phyloP scores from a whole-genome alignment of 1,139 yeast species.

The Debaryomyces psychrophilus region DNA sequence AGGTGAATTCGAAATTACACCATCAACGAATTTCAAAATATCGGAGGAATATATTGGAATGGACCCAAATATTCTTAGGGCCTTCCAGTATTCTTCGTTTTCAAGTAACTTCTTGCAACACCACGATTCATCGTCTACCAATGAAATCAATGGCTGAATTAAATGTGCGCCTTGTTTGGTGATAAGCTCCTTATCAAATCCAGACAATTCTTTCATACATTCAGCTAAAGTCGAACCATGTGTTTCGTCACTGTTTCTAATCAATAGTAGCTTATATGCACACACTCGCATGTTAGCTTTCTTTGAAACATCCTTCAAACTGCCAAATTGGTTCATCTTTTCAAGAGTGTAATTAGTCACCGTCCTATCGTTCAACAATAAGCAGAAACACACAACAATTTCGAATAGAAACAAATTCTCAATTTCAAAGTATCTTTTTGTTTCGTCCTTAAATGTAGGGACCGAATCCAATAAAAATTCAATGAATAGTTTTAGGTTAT shows the following conservation, averaged over 20 bases:
- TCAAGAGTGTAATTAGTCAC: conserved; percentile 30
- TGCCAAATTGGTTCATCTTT: conserved; percentile 21
- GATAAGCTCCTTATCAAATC: conserved; percentile 42
- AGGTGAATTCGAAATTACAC: conserved; percentile 41
- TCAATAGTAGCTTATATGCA: conserved; percentile 46
- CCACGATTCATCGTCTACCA: conserved; percentile 55
- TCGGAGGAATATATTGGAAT: conserved; percentile 52
- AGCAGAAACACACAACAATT: conserved; percentile 51
- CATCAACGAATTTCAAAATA: conserved; percentile 54
- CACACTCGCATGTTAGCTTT: conserved; percentile 35
- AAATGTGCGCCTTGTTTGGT: conserved; percentile 54
- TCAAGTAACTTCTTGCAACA: conserved; percentile 41
- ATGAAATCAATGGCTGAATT: conserved; percentile 55
- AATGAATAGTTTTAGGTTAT: conserved; percentile 25
- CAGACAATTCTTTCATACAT: conserved; percentile 29
- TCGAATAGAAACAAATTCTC: conserved; percentile 62
- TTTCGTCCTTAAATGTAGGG: conserved; percentile 37
- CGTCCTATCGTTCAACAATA: conserved; percentile 45
- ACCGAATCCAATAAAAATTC: conserved; percentile 30
- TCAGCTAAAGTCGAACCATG: conserved; percentile 21
- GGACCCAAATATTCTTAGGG: conserved; percentile 60
- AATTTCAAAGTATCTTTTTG: conserved; percentile 53
- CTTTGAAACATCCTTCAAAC: conserved; percentile 28
- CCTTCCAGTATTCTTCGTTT: conserved; percentile 64
- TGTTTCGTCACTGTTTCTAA: conserved; percentile 34